Conservation (phyloP, 2,329 filamentous ascomycete genomes). For the Chaetomiaceae sp. region DNA sequence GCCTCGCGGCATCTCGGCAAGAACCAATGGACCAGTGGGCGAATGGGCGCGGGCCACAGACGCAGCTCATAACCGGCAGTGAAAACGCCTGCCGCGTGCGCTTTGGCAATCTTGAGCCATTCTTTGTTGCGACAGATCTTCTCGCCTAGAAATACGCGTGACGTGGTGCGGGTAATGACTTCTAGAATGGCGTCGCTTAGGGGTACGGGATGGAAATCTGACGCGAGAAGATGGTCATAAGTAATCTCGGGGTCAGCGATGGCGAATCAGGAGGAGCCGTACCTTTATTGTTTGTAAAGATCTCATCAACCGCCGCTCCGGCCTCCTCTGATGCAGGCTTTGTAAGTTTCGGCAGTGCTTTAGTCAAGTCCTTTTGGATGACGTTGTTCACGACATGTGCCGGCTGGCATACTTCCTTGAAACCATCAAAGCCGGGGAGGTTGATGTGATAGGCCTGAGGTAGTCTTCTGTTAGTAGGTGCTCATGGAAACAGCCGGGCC, state of each 20-base stretch:
- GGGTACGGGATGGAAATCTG: too few species aligned
- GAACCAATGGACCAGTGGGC: neutral
- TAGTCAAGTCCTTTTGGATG: slow-evolving; percentile 1
- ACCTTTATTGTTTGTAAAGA: neutral
- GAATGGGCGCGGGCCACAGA: neutral
- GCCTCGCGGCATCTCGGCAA: neutral
- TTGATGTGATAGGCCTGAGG: neutral
- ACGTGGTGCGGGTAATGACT: neutral
- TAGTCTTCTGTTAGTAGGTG: neutral
- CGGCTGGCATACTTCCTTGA: neutral
- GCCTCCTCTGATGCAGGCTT: neutral
- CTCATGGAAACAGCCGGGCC: neutral
- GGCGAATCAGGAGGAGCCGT: too few species aligned
- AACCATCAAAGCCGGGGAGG: neutral
- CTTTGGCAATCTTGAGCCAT: neutral
- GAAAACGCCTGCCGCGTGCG: neutral
- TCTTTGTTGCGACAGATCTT: neutral
- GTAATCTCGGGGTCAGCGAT: too few species aligned
- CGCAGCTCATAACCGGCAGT: neutral
- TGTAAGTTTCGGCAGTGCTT: neutral
- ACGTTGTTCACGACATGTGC: neutral
- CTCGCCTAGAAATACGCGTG: neutral
- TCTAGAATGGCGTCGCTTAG: too few species aligned
- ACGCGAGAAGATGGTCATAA: too few species aligned
- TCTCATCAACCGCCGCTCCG: neutral